Conservation (phyloP, 2,329 filamentous ascomycete genomes). For the Aspergillus ochraceoroseus region DNA sequence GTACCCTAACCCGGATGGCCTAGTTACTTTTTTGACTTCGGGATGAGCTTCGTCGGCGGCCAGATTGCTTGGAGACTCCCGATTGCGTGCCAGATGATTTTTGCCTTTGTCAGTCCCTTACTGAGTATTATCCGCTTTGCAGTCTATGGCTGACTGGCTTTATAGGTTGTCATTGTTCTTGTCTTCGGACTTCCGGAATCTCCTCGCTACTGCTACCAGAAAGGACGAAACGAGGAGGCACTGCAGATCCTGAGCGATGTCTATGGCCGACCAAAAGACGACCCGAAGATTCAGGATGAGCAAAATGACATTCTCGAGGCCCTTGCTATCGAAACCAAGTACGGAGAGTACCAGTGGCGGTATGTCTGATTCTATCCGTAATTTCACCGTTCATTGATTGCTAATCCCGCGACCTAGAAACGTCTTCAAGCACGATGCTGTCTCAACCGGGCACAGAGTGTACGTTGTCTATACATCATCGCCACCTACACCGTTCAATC, state of each 20-base stretch:
- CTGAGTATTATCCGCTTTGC: constrained; percentile 23
- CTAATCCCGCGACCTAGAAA: constrained; percentile 11
- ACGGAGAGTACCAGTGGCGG: constrained; percentile 36
- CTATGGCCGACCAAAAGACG: constrained; percentile 22
- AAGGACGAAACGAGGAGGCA: constrained; percentile 33
- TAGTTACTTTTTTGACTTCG: constrained; percentile 32
- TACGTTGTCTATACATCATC: constrained; percentile 11
- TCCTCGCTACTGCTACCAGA: constrained; percentile 45
- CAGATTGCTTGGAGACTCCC: constrained; percentile 47
- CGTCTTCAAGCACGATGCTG: constrained; percentile 42
- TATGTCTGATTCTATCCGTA: background rate
- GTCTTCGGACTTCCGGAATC: constrained; percentile 33
- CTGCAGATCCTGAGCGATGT: constrained; percentile 29
- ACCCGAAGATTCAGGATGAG: constrained; percentile 27
- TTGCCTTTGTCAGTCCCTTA: constrained; percentile 41
- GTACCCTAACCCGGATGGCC: background rate
- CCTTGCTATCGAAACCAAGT: constrained; percentile 40
- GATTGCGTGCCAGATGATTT: constrained; percentile 46
- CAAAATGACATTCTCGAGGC: constrained; percentile 41
- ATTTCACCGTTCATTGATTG: no score
- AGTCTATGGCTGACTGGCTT: background rate
- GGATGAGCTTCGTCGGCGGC: constrained; percentile 37
- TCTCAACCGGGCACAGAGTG: constrained; percentile 44
- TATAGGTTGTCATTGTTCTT: constrained; percentile 17
- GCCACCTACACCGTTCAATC: no score